Conservation (phyloP, 2,329 filamentous ascomycete species). For the Helminthosporium solani region DNA sequence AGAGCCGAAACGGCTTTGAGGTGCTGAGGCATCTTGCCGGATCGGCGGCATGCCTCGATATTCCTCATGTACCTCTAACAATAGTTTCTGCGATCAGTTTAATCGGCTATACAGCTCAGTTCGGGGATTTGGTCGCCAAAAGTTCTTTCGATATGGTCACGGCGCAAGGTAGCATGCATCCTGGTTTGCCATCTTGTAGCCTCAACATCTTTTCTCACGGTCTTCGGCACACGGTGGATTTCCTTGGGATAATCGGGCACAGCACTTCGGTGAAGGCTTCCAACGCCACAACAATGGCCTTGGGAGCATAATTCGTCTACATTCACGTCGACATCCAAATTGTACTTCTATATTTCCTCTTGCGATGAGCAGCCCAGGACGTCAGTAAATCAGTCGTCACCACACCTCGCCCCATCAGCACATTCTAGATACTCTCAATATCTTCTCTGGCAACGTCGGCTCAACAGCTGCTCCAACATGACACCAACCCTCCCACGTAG, state of each 20-base stretch:
- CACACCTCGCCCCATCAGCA: conserved; percentile 37
- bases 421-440: conserved; percentile 39
- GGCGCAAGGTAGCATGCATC: conserved; percentile 37
- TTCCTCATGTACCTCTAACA: conserved; percentile 39
- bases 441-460: conserved; percentile 24
- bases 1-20: conserved; percentile 43
- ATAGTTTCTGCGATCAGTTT: conserved; percentile 40
- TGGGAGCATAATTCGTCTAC: conserved; percentile 40
- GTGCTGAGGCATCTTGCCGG: conserved; percentile 22
- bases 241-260: conserved; percentile 45
- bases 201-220: conserved; percentile 33
- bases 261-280: conserved; percentile 42
- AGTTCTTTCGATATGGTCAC: conserved; percentile 41
- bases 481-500: conserved; percentile 21
- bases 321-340: conserved; percentile 43
- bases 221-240: conserved; percentile 44
- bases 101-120: conserved; percentile 39
- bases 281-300: conserved; percentile 37
- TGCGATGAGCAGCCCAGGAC: conserved; percentile 39
- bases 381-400: conserved; percentile 40
- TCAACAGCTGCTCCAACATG: conserved; percentile 21
- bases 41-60: conserved; percentile 28
- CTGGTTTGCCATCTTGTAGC: conserved; percentile 36
- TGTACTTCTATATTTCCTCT: conserved; percentile 46
- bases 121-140: conserved; percentile 42